Evolutionary conservation across 2,329 filamentous ascomycete genomes (phyloP).

Genomic region (Botrytis fragariae): DNA sequence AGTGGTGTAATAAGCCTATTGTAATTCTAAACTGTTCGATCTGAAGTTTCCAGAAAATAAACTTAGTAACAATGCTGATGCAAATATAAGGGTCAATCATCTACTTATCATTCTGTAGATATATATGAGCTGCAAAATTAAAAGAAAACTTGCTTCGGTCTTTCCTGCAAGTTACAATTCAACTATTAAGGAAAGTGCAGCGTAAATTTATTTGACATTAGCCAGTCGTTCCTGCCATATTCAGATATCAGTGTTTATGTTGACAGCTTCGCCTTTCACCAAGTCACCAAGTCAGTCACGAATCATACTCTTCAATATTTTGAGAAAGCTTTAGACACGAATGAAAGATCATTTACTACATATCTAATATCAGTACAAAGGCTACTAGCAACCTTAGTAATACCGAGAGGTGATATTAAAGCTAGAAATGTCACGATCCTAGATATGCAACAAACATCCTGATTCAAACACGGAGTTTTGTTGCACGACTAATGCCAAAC

Average conservation of each 20-base stretch:
- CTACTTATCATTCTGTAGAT: rapidly evolving
- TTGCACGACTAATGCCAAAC: not conserved
- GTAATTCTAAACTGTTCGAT: not conserved
- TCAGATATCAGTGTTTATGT: not conserved
- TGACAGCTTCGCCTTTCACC: not conserved
- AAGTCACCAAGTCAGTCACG: no score
- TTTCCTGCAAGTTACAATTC: rapidly evolving
- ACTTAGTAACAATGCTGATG: not conserved
- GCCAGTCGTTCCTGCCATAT: not conserved
- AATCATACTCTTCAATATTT: not conserved
- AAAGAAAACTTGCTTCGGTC: not conserved
- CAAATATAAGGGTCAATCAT: not conserved
- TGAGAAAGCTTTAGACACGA: not conserved
- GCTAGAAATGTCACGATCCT: not conserved
- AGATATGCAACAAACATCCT: not conserved
- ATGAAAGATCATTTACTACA: not conserved
- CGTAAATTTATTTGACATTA: rapidly evolving
- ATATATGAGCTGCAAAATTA: no score
- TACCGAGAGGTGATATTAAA: not conserved
- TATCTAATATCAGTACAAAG: not conserved
- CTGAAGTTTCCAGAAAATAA: not conserved
- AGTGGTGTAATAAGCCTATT: no score
- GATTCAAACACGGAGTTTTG: not conserved
- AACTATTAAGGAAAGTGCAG: not conserved
- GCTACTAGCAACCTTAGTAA: not conserved